Evolutionary conservation across 2,329 filamentous ascomycete genomes (phyloP), one percentile per base, ranked within the genome.

Genomic region (Pseudogymnoascus sp.): DNA sequence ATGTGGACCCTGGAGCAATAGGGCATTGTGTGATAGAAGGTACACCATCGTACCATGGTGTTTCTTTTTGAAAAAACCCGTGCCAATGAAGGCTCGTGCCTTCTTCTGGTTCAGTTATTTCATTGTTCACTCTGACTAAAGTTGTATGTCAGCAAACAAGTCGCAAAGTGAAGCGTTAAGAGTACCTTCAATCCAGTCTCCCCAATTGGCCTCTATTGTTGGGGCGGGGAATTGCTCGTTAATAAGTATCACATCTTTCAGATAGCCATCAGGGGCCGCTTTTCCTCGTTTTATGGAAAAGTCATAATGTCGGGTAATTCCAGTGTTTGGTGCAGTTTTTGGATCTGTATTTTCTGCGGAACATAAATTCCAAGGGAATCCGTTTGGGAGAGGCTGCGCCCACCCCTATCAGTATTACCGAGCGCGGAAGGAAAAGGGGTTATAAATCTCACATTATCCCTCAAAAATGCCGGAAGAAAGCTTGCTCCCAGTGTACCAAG

Each of bases 21-120:
- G 88, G 87, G 66, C 88, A 91, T 71, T 91, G 86, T 4, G 78
- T 78, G 16, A 83, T 66, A 25, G 78, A 75, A 55, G 75, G 75
- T 0, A 77, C 75, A 9, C 79, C 79, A 65, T 81, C 79, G 65
- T 75, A 72, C 49, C 76, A 67, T 41, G 74, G 75, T 5, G 73
- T 73, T 30, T 74, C 69, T 12, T 76, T 69, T 64, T 79, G 76
- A 12, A 76, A 69, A 22, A 81, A 68, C 28, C 80, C 80, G 64
- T 82, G 80, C 75, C 77, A 82, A 65, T 82, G 77, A n/a, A 81
- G 72, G 4, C 75, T 71, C 4, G 78, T 80, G 22, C 78, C 79
- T 52, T 81, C 79, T 38, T 75, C 70, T 8, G 74, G 73, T 12
- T n/a, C 49, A 35, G 28, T 55, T 9, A 74, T 67, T 49, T 71